Evolutionary conservation across 2,329 filamentous ascomycete species (phyloP), one percentile per base, ranked within the genome.

Genomic region (Teratosphaeria viscida): DNA sequence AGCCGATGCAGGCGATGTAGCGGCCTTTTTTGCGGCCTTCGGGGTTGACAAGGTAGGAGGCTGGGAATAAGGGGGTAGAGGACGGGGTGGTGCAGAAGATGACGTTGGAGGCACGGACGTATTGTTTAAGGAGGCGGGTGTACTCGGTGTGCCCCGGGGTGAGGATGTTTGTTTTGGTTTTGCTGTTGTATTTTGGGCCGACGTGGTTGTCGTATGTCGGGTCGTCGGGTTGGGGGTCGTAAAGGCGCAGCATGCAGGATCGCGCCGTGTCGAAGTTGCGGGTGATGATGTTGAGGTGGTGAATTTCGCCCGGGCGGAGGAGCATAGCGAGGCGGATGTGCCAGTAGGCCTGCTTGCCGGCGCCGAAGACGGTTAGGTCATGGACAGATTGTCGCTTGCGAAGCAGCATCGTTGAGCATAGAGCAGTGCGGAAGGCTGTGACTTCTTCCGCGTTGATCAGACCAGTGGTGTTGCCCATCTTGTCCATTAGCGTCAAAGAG

Each of bases 271-370:
- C 80, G 58, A 89, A 89, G 57, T 80, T 79, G 37, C 89, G 85
- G 69, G 92, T 95, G 71, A 96, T 86, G 68, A 96, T 86, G 74
- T 92, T 87, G 55, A 96, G 82, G 60, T 87, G 84, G 67, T 86
- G 85, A 66, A 96, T 86, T 23, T 90, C 89, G 54, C 76, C 69
- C 0, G 80, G 79, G 1, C 82, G 87, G 56, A 94, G 80, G 63
- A 92, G 80, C 11, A 97, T 80, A 0, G 92, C 87, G 4, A 97
- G 81, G 0, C 91, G 86, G 52, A 95, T 84, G 72, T 96, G 92
- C 92, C 92, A 97, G 77, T 92, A 95, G 12, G 92, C 92, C 76
- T 96, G 92, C 66, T 87, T 85, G 54, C 92, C 92, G 37, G 88
- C 86, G 27, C 92, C 92, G 72, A 96, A 97, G 57, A 95, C 87